Base-by-base conservation (phyloP, 371 early-diverging fungal genomes). In the Mortierella polycephala region DNA sequence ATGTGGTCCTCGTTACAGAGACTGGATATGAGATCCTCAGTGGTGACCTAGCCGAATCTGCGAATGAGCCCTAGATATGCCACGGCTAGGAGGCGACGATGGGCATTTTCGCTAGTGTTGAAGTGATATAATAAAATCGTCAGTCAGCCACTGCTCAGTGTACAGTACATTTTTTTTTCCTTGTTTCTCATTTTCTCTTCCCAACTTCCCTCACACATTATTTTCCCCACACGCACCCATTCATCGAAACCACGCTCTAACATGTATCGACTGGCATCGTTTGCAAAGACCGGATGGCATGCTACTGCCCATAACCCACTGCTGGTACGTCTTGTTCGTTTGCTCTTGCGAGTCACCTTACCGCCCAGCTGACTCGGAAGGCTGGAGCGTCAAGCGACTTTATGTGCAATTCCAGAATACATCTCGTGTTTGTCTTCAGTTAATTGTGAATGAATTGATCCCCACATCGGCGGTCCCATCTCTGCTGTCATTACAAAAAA, bases 1-100 rank as follows among this genome's bases (percentile, higher is more conserved):
- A 89, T 59, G 84, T 86, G 41, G 85, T 86, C n/a, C 79, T 88
- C n/a, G 87, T 89, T 23, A 83, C 84, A 16, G 71, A 85, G 62
- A 52, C 42, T 30, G 83, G 83, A 37, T 71, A 85, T 37, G 90
- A 88, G 60, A 69, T 86, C 40, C 61, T 89, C 56, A 87, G 88
- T 12, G 72, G 74, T 14, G 84, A 84, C 9, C 68, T 89, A 3
- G 87, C 89, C 41, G 61, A 81, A 49, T 82, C 84, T 55, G 81
- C 86, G 1, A 83, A 83, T 77, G 80, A 84, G 21, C 82, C 85
- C 42, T 85, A 74, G 76, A 13, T 8, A 21, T 5, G 46, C 44
- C 18, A 42, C 39, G 16, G 30, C 30, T n/a, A 42, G 57, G n/a
- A 11, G 47, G 47, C n/a, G 47, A 47, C 14, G 47, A 59, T 20